Evolutionary conservation across 2,329 filamentous ascomycete genomes (phyloP).

Genomic region (Colletotrichum sp.): DNA sequence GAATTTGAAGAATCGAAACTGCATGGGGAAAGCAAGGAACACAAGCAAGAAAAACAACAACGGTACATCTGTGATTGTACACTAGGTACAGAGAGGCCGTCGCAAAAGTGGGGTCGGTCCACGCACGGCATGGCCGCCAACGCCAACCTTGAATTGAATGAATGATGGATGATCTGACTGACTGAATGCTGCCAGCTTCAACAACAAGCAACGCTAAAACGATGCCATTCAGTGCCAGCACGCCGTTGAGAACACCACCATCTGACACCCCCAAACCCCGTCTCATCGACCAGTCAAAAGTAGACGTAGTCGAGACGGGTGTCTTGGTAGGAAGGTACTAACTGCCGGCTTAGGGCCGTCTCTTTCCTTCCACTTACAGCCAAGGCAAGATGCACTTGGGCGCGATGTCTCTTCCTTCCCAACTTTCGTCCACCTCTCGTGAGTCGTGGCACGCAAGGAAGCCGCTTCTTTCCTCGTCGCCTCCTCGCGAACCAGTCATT

Average conservation of each 20-base stretch:
- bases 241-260: neutral
- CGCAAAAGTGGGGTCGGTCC: neutral
- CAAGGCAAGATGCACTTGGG: neutral
- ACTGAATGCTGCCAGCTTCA: neutral
- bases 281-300: neutral
- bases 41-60: neutral
- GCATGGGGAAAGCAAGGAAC: neutral
- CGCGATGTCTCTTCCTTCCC: neutral
- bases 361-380: neutral
- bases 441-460: neutral
- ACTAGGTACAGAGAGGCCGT: neutral
- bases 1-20: neutral
- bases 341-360: neutral
- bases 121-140: neutral
- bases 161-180: neutral
- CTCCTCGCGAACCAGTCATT: neutral
- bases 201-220: neutral
- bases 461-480: neutral
- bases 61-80: too few species aligned
- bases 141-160: neutral
- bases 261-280: neutral
- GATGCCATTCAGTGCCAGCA: neutral
- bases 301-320: neutral
- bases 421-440: neutral
- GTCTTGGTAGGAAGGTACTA: neutral